Conservation (phyloP, 169 alveolate species). For the Besnoitia besnoiti region DNA sequence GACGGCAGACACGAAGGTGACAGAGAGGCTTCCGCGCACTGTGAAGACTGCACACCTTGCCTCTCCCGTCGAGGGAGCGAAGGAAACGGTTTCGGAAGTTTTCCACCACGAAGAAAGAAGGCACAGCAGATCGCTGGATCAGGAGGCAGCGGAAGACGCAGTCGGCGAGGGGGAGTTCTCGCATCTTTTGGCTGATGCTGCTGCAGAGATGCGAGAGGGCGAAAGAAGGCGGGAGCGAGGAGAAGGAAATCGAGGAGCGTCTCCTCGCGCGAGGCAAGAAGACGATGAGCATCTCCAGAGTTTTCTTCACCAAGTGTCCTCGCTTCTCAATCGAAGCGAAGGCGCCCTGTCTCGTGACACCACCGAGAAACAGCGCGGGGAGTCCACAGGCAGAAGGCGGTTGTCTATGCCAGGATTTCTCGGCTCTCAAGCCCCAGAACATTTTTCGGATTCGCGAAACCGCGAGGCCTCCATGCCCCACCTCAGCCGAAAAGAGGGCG, state of each 20-base stretch:
- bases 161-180: not conserved
- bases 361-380: not conserved
- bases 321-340: not conserved
- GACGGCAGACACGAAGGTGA: not conserved
- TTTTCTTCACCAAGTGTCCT: not conserved
- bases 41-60: not conserved
- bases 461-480: not conserved
- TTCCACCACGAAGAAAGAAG: too few species aligned
- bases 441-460: not conserved
- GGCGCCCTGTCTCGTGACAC: not conserved
- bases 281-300: not conserved
- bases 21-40: not conserved
- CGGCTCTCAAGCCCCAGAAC: not conserved
- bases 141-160: not conserved
- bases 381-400: not conserved
- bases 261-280: not conserved
- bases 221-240: not conserved
- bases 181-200: not conserved
- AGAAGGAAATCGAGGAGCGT: not conserved
- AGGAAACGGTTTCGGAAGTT: too few species aligned
- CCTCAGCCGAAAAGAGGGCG: not conserved
- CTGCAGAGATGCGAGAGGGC: not conserved
- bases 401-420: not conserved
- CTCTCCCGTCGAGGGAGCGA: not conserved
- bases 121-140: not conserved